Evolutionary conservation across 163 green algal genomes (phyloP).

Genomic region (Picocystis sp.): DNA sequence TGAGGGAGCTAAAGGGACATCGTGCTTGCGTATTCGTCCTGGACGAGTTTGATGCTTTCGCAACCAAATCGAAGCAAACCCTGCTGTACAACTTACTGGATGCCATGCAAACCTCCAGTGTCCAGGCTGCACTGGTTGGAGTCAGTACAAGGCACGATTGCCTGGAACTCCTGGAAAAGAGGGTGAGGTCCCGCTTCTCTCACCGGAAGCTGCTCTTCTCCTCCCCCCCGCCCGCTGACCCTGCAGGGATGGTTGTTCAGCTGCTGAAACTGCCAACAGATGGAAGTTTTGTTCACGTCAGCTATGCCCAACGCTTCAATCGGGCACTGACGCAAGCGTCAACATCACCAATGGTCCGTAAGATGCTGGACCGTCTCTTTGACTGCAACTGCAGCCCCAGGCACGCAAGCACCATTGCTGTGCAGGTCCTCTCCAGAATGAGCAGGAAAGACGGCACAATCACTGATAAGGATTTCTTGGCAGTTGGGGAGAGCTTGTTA

Average conservation of each 20-base stretch:
- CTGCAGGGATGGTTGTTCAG: slow-evolving; percentile 18
- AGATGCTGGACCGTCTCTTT: slow-evolving; percentile 14
- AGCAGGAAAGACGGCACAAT: slow-evolving; percentile 1
- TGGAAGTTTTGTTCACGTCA: slow-evolving; percentile 20
- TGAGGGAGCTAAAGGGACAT: slow-evolving; percentile 35
- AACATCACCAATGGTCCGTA: slow-evolving; percentile 5
- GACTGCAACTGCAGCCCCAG: slow-evolving; percentile 12
- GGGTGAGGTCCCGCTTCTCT: slow-evolving; percentile 60
- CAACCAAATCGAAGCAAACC: slow-evolving; percentile 43
- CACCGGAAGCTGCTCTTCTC: slow-evolving; percentile 25
- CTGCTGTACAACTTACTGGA: slow-evolving; percentile 84
- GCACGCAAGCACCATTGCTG: slow-evolving; percentile 16
- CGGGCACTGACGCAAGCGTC: slow-evolving; percentile 11
- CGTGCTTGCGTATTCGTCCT: slow-evolving; percentile 43
- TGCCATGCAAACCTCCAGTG: slow-evolving; percentile 35
- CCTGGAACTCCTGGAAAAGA: slow-evolving; percentile 70
- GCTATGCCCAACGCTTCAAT: slow-evolving; percentile 5
- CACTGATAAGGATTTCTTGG: neutral
- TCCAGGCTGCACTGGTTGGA: slow-evolving; percentile 61
- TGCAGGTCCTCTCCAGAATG: slow-evolving; percentile 12
- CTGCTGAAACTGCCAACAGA: slow-evolving; percentile 8
- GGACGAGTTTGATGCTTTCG: slow-evolving; percentile 65
- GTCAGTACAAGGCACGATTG: slow-evolving; percentile 42
- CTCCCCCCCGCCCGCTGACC: slow-evolving; percentile 22
- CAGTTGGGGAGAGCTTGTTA: too few relatives aligned